Conservation (phyloP, 345 rosid species). For the Abelmoschus esculentus region DNA sequence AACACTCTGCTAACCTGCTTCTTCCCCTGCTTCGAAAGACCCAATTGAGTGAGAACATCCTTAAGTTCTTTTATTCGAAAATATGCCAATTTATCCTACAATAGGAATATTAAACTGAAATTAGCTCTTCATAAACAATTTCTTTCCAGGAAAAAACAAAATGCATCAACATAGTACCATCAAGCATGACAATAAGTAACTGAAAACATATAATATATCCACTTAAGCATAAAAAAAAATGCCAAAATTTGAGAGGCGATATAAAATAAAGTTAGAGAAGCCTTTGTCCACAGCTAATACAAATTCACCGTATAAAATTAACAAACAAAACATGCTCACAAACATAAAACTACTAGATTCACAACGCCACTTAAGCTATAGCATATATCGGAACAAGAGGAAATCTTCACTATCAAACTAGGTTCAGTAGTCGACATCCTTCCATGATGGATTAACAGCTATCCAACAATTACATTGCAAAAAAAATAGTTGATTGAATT, state of each 20-base stretch:
- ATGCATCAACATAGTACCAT: background rate
- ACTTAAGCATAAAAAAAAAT: background rate
- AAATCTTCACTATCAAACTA: too few relatives aligned
- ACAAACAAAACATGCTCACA: slow-evolving; percentile 1
- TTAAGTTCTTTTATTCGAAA: slow-evolving; percentile 95
- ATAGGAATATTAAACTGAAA: background rate
- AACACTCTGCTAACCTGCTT: slow-evolving; percentile 54
- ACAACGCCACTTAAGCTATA: too few relatives aligned
- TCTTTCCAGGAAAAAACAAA: background rate
- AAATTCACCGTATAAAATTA: background rate
- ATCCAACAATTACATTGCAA: background rate
- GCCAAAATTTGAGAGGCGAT: background rate
- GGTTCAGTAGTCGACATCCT: too few relatives aligned
- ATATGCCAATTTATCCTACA: slow-evolving; percentile 70
- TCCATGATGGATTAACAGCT: too few relatives aligned
- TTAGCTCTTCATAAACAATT: background rate
- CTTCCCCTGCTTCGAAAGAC: slow-evolving; percentile 95
- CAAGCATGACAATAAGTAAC: background rate
- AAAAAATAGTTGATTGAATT: background rate
- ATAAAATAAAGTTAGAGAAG: background rate
- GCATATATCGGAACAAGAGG: too few relatives aligned
- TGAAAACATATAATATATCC: background rate
- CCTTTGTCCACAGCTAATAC: background rate
- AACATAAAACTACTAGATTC: background rate
- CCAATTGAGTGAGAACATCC: slow-evolving; percentile 81